Conservation (phyloP, 805 yeast genomes). For the Candida hispaniensis region DNA sequence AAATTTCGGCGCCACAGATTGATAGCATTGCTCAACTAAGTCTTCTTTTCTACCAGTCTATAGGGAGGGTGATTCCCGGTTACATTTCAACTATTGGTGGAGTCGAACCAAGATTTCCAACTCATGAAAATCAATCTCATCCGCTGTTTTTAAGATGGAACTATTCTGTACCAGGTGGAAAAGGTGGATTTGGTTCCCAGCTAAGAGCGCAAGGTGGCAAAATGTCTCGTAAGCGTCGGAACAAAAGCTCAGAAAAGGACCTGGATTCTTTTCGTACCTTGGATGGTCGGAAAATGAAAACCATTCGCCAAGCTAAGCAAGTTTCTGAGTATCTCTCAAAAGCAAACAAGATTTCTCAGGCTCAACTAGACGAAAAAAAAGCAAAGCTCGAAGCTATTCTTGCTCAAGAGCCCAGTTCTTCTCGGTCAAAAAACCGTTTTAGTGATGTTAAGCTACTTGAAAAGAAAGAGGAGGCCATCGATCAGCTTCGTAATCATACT, state of each 20-base stretch:
- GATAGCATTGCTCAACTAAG: too few species aligned
- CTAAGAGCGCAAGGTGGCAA: slow-evolving; percentile 34
- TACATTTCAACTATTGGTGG: too few species aligned
- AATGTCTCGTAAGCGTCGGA: slow-evolving; percentile 27
- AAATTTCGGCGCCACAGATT: too few species aligned
- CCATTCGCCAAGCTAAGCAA: slow-evolving; percentile 31
- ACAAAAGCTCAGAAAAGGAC: slow-evolving; percentile 22
- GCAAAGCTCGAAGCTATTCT: slow-evolving; percentile 32
- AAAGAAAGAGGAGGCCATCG: slow-evolving; percentile 28
- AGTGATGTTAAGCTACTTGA: slow-evolving; percentile 33
- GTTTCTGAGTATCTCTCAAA: slow-evolving; percentile 27
- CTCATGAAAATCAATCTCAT: too few species aligned
- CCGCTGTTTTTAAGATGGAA: slow-evolving; percentile 11
- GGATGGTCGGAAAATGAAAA: slow-evolving; percentile 34
- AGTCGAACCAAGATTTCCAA: too few species aligned
- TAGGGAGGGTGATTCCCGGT: too few species aligned
- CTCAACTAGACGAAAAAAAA: slow-evolving; percentile 27
- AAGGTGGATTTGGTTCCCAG: slow-evolving; percentile 41
- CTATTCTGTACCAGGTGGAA: slow-evolving; percentile 36
- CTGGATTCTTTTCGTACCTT: slow-evolving; percentile 33
- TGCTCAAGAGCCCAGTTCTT: slow-evolving; percentile 16
- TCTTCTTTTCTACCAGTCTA: too few species aligned
- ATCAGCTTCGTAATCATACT: slow-evolving; percentile 29
- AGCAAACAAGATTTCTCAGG: slow-evolving; percentile 18
- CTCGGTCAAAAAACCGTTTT: slow-evolving; percentile 27